Percentiles rank a stretch among this genome's conserved stretches.
phyloP scores from a whole-genome alignment of 352 stramenopile genomes.

The Thraustochytrium striatum region DNA sequence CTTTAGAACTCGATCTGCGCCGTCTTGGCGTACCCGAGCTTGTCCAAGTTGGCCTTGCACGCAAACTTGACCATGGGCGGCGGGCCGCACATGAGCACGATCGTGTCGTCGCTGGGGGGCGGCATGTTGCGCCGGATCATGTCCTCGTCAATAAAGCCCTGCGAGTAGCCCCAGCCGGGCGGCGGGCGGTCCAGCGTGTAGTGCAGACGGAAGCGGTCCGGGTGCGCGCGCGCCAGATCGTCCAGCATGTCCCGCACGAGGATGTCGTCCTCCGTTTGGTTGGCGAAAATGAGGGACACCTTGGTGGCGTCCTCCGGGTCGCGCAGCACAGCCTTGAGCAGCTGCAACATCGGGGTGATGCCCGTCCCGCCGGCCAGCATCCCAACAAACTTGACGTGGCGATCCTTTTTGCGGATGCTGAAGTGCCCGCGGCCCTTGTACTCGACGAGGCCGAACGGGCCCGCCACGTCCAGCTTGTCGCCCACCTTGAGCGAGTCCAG shows the following conservation, averaged over 20 bases:
- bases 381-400: conserved; percentile 67
- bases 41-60: conserved; percentile 86
- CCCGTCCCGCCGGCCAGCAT: conserved; percentile 94
- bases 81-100: conserved; percentile 94
- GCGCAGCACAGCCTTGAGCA: conserved; percentile 73
- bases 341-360: conserved; percentile 80
- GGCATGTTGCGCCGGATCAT: conserved; percentile 89
- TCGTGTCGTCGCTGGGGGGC: conserved; percentile 65
- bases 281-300: conserved; percentile 78
- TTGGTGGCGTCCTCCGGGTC: conserved; percentile 59
- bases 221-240: conserved; percentile 59
- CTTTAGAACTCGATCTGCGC: conserved; percentile 44
- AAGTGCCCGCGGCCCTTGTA: conserved; percentile 78
- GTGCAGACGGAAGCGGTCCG: conserved; percentile 65
- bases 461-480: conserved; percentile 75
- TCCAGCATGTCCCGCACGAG: conserved; percentile 90
- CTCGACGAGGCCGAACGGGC: conserved; percentile 89
- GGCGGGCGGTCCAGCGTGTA: conserved; percentile 73
- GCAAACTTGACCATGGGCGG: conserved; percentile 98
- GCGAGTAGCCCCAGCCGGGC: conserved; percentile 82
- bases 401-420: conserved; percentile 68
- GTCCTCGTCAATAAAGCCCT: conserved; percentile 87
- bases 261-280: conserved; percentile 94
- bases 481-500: conserved; percentile 68
- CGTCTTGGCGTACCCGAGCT: conserved; percentile 81